Evolutionary conservation across 345 rosid species (phyloP).

Genomic region (Laguncularia racemosa): DNA sequence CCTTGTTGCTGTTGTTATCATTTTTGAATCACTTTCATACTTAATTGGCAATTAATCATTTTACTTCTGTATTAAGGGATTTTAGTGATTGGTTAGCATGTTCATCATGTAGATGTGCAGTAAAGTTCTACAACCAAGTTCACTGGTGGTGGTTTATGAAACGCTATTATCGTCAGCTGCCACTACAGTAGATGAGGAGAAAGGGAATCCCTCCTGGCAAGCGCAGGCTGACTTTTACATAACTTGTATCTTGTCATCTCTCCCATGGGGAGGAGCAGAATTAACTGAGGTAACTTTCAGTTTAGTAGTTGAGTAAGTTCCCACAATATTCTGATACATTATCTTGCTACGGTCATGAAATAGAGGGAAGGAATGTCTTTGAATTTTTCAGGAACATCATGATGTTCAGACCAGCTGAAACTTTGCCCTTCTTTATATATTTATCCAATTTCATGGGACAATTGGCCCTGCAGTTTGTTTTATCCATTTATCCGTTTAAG

Average conservation of each 20-base stretch:
- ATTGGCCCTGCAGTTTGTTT: background rate
- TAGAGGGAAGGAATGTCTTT: too few relatives aligned
- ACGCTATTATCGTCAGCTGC: constrained; percentile 91
- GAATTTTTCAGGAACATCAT: background rate
- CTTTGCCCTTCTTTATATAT: background rate
- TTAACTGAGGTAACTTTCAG: constrained; percentile 64
- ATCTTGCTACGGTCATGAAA: too few relatives aligned
- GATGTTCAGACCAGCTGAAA: constrained; percentile 8
- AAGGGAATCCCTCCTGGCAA: constrained; percentile 98
- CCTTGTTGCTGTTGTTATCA: too few relatives aligned
- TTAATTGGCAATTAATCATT: background rate
- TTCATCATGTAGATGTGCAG: constrained; percentile 66
- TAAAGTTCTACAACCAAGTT: constrained; percentile 89
- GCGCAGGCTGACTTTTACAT: constrained; percentile 91
- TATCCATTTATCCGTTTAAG: background rate
- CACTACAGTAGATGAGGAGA: constrained; percentile 93
- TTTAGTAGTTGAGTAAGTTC: constrained; percentile 1
- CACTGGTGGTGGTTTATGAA: constrained; percentile 78
- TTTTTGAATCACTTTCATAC: background rate
- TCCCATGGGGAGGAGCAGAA: constrained; percentile 99
- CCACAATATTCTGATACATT: background rate
- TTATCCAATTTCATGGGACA: background rate
- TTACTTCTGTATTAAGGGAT: background rate
- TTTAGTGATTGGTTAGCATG: background rate
- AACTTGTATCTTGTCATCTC: constrained; percentile 81